phyloP scores from a whole-genome alignment of 805 yeast genomes.

The Yarrowia sp. region DNA sequence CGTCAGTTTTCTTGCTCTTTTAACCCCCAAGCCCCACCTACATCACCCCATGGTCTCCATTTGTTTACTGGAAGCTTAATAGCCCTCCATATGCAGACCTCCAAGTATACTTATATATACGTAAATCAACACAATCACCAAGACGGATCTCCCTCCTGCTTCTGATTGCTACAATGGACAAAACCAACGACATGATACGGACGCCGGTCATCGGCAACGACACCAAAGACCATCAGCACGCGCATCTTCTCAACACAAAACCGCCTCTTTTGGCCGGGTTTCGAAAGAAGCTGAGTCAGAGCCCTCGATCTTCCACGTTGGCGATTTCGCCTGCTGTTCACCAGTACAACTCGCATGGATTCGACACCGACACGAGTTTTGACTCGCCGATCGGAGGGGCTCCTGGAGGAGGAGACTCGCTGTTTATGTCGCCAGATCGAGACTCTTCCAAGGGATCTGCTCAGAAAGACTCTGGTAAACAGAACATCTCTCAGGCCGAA shows the following conservation, averaged over 20 bases:
- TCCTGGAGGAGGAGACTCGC: conserved; percentile 24
- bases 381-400: conserved; percentile 21
- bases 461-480: conserved; percentile 12
- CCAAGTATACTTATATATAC: neutral
- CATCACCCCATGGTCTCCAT: neutral
- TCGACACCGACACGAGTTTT: conserved; percentile 29
- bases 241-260: conserved; percentile 27
- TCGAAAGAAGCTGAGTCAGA: conserved; percentile 34
- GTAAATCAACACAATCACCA: conserved; percentile 15
- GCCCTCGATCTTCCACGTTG: conserved; percentile 38
- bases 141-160: conserved; percentile 8
- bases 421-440: conserved; percentile 37
- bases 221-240: conserved; percentile 31
- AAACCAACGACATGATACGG: conserved; percentile 32
- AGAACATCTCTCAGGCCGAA: conserved; percentile 72
- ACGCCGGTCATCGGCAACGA: conserved; percentile 34
- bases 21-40: too few species aligned
- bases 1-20: too few species aligned
- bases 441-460: conserved; percentile 12
- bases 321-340: conserved; percentile 30
- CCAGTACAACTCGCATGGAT: conserved; percentile 33
- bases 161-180: conserved; percentile 31
- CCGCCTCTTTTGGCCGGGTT: conserved; percentile 31
- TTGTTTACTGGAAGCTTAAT: conserved; percentile 21
- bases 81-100: conserved; percentile 10